Base-by-base conservation (phyloP, 768 basidiomycete species). In the Hydnum rufescens region DNA sequence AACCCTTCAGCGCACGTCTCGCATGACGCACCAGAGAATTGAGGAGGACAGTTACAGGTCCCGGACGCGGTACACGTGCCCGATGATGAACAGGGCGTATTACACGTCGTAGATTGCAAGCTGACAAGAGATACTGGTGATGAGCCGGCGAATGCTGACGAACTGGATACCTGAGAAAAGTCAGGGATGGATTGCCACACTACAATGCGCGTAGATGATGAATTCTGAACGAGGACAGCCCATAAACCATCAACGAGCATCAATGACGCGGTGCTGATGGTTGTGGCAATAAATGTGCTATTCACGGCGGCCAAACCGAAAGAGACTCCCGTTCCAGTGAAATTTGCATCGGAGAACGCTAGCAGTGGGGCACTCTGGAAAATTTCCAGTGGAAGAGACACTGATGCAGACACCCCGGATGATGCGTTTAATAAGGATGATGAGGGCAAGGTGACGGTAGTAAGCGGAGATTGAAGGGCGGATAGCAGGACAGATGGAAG, bases 121-220 rank as follows among this genome's bases (percentile, higher is more conserved):
- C 22, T 3, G 30, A 23, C 13, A 32, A 54, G 31, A 18, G 25
- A 13, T 6, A 22, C 2, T 19, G 22, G 5, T 19, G 36, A 31
- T 22, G 2, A 23, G 36, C 30, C 42, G 42, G 13, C 29, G 3
- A 4, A 29, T 39, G 29, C 4, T 5, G 18, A 31, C 25, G 18
- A 28, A n/a, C 26, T 13, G 23, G 82, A 80, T 13, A 87, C 70
- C 61, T 87, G 78, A 2, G 74, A 66, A 22, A 81, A 60, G 59
- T 90, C 85, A 6, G 86, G 78, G 43, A 89, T 66, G 5, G 80
- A 75, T 55, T 84, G 76, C 83, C 84, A 90, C 30, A 90, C 60
- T 22, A 88, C 70, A 16, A 85, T 62, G 25, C 79, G 78, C 32
- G 68, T 67, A 53, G 71, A 73, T 28, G 59, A 53, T n/a, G 69